Conservation (phyloP, 805 yeast genomes). For the Starmerella ratchasimensis region DNA sequence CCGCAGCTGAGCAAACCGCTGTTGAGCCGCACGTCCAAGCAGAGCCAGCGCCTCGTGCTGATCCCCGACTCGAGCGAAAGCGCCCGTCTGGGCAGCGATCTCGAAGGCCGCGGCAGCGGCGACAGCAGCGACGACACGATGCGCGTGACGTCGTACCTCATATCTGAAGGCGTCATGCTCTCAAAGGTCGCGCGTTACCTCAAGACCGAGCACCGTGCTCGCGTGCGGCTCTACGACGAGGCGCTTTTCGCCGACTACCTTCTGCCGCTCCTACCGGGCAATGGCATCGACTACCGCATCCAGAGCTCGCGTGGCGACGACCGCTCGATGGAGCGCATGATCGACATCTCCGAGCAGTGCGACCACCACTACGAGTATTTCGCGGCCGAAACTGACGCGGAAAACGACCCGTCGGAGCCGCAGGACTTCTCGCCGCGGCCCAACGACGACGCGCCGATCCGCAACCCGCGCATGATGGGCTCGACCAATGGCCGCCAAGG, state of each 20-base stretch:
- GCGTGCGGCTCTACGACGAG: conserved; percentile 81
- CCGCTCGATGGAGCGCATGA: conserved; percentile 55
- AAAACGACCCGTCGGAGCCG: conserved; percentile 88
- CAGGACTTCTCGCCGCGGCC: conserved; percentile 54
- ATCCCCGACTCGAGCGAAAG: conserved; percentile 30
- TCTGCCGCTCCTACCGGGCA: conserved; percentile 73
- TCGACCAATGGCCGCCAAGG: too few relatives aligned
- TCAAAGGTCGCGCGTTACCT: conserved; percentile 51
- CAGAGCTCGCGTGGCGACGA: conserved; percentile 28
- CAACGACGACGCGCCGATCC: conserved; percentile 3
- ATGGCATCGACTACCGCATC: conserved; percentile 28
- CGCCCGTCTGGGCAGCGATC: neutral
- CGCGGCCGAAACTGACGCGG: conserved; percentile 31
- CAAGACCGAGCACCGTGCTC: conserved; percentile 57
- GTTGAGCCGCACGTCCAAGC: conserved; percentile 57
- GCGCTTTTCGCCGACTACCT: conserved; percentile 85
- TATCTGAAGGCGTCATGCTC: conserved; percentile 69
- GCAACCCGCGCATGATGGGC: neutral
- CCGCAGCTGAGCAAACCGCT: conserved; percentile 22
- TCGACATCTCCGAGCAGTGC: conserved; percentile 67
- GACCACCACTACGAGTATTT: conserved; percentile 89
- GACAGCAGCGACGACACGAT: conserved; percentile 44
- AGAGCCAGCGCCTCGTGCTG: conserved; percentile 71
- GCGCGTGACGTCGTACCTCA: conserved; percentile 82
- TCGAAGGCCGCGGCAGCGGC: neutral